A percentile compares a stretch with the other conserved stretches of the same genome.
Evolutionary conservation across 352 stramenopile species (phyloP).

Genomic region (Phytophthora crassamura): DNA sequence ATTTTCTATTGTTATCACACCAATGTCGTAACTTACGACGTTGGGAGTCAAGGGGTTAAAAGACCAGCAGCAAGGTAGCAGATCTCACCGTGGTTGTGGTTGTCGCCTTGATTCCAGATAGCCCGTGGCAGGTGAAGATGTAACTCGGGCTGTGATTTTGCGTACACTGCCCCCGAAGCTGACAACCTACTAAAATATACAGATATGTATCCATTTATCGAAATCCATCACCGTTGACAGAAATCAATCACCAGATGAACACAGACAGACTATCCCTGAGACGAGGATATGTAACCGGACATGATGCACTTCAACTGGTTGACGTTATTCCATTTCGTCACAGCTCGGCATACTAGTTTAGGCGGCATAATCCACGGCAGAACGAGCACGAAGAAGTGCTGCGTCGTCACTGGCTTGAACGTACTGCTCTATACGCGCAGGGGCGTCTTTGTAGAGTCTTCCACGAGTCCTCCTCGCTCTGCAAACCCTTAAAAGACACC

Average conservation of each 20-base stretch:
- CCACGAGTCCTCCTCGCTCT: not conserved
- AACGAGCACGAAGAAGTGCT: too few relatives aligned
- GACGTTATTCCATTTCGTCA: not conserved
- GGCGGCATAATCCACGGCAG: too few relatives aligned
- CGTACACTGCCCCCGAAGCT: constrained; percentile 4
- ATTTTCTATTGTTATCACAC: too few relatives aligned
- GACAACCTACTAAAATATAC: constrained; percentile 10
- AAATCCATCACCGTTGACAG: constrained; percentile 2
- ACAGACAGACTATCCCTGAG: constrained; percentile 7
- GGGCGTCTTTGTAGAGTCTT: too few relatives aligned
- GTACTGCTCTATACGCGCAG: too few relatives aligned
- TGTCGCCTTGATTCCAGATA: not conserved
- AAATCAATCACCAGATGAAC: not conserved
- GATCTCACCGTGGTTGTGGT: not conserved
- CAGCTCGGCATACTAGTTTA: not conserved
- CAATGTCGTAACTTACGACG: too few relatives aligned
- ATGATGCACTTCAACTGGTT: constrained; percentile 20
- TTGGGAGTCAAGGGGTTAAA: too few relatives aligned
- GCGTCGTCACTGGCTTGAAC: too few relatives aligned
- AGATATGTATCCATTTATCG: not conserved
- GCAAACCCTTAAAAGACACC: not conserved
- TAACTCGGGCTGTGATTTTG: not conserved
- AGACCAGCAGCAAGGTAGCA: too few relatives aligned
- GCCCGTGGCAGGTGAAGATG: not conserved
- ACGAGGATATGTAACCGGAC: constrained; percentile 16